phyloP scores from a whole-genome alignment of 1,284 basidiomycete species.

The Paramarasmius palmivorus region DNA sequence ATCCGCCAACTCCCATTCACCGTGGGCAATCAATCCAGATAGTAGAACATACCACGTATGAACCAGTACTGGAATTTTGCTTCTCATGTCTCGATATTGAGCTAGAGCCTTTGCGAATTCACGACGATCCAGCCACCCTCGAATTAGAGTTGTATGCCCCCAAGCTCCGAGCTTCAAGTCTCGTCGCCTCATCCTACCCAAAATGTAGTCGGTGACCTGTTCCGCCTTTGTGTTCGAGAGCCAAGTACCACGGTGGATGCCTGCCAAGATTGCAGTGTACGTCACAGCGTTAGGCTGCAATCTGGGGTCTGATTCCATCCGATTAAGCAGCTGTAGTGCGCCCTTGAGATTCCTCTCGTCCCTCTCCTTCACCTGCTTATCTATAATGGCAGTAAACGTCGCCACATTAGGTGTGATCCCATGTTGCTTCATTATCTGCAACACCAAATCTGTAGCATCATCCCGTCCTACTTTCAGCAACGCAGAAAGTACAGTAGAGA shows the following conservation, averaged over 20 bases:
- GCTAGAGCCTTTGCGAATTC: slow-evolving; percentile 56
- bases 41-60: slow-evolving; percentile 80
- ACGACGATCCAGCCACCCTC: slow-evolving; percentile 55
- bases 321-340: slow-evolving; percentile 64
- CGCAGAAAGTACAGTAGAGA: slow-evolving; percentile 77
- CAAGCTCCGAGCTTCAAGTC: slow-evolving; percentile 55
- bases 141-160: slow-evolving; percentile 77
- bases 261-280: slow-evolving; percentile 68
- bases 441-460: slow-evolving; percentile 63
- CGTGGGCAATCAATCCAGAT: slow-evolving; percentile 53
- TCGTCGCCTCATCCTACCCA: slow-evolving; percentile 58
- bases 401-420: slow-evolving; percentile 74
- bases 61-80: slow-evolving; percentile 48
- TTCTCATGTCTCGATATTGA: slow-evolving; percentile 69
- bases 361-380: slow-evolving; percentile 62
- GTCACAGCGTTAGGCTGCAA: slow-evolving; percentile 69
- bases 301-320: slow-evolving; percentile 67
- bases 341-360: slow-evolving; percentile 53
- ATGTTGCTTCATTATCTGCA: slow-evolving; percentile 71
- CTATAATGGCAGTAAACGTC: slow-evolving; percentile 74
- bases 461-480: slow-evolving; percentile 65
- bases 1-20: slow-evolving; percentile 58
- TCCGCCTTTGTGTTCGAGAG: slow-evolving; percentile 41
- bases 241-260: slow-evolving; percentile 56
- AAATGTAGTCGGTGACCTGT: slow-evolving; percentile 49